These are phyloP conservation scores for Fusarium goolgardi DNA, from an alignment of 2,329 filamentous ascomycete species.

Conservation along the genomic window DNA sequence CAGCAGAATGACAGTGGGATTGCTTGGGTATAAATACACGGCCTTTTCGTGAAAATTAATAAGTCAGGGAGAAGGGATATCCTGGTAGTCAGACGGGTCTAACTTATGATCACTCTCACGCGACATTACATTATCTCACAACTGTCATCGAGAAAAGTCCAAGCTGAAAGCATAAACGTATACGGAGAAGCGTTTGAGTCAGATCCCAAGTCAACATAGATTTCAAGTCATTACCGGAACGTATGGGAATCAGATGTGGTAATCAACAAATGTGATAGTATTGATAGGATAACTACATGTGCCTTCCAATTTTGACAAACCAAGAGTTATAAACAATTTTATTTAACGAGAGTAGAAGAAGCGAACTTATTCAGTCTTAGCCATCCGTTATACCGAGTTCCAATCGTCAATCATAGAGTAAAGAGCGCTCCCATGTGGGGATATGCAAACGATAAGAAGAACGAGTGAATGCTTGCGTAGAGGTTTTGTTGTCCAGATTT, in stretches of 20 bases:
- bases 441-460: background rate
- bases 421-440: background rate
- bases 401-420: background rate
- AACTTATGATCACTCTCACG: no score
- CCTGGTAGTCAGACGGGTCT: no score
- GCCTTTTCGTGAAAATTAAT: no score
- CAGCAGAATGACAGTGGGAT: no score
- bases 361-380: background rate
- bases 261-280: background rate
- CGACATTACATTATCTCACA: no score
- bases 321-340: background rate
- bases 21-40: no score
- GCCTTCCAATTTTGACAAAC: background rate
- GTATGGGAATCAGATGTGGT: no score
- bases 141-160: no score
- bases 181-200: background rate
- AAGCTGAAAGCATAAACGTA: no score
- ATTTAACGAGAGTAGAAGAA: constrained; percentile 12
- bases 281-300: background rate
- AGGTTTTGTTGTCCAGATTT: no score
- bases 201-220: no score
- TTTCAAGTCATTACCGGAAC: background rate
- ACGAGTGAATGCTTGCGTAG: background rate
- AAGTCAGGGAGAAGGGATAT: no score
- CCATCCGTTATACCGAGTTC: background rate